Conservation (phyloP, 768 basidiomycete species). For the Suillus cothurnatus region DNA sequence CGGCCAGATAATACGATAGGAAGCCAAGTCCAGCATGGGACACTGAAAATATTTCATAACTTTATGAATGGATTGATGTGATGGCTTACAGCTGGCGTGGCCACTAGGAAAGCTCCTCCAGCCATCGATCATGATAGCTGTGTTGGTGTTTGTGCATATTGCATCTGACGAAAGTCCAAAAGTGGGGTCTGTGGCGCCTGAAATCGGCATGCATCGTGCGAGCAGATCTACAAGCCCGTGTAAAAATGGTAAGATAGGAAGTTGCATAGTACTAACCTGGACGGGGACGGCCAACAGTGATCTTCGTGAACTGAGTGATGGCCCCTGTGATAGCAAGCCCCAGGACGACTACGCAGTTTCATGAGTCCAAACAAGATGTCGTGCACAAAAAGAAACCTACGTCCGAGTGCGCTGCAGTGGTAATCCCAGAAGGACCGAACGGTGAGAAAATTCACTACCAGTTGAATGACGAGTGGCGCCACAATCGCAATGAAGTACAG, state of each 20-base stretch:
- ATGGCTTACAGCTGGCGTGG: slow-evolving; percentile 75
- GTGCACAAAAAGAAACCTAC: slow-evolving; percentile 38
- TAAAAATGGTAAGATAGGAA: not conserved
- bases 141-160: slow-evolving; percentile 77
- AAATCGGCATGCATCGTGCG: slow-evolving; percentile 60
- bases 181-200: slow-evolving; percentile 63
- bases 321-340: slow-evolving; percentile 76
- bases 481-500: slow-evolving; percentile 57
- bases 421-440: slow-evolving; percentile 89
- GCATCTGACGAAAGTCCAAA: slow-evolving; percentile 75
- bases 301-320: slow-evolving; percentile 83
- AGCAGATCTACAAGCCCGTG: slow-evolving; percentile 25
- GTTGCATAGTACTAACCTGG: slow-evolving; percentile 53
- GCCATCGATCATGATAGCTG: slow-evolving; percentile 67
- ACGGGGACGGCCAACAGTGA: slow-evolving; percentile 87
- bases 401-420: slow-evolving; percentile 61
- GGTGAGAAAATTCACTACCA: slow-evolving; percentile 68
- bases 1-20: slow-evolving; percentile 84
- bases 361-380: slow-evolving; percentile 15
- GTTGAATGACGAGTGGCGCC: slow-evolving; percentile 70
- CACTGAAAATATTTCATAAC: slow-evolving; percentile 45
- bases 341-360: slow-evolving; percentile 56
- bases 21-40: slow-evolving; percentile 94
- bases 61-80: not conserved
- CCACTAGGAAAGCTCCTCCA: slow-evolving; percentile 94